phyloP scores from a whole-genome alignment of 805 yeast genomes.

The Ogataea sp. region DNA sequence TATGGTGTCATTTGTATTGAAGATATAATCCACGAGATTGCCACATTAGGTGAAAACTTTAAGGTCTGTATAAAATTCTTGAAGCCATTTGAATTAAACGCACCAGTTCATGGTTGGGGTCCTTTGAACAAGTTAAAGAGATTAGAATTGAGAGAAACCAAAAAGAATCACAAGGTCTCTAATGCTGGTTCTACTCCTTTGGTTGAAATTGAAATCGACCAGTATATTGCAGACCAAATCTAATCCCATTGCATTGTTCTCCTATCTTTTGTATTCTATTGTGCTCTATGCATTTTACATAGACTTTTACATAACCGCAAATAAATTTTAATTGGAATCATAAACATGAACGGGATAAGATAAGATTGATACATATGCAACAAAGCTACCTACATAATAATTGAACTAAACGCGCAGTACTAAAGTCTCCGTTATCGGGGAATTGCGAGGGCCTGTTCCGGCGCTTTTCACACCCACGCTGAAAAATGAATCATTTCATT shows the following conservation, averaged over 20 bases:
- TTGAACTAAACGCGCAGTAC: too few relatives aligned
- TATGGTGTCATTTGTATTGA: conserved; percentile 71
- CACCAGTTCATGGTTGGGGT: conserved; percentile 69
- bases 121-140: conserved; percentile 64
- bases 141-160: conserved; percentile 46
- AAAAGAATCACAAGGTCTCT: conserved; percentile 34
- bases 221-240: conserved; percentile 57
- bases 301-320: too few relatives aligned
- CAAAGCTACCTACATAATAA: too few relatives aligned
- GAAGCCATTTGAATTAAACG: conserved; percentile 59
- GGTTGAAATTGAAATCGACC: conserved; percentile 66
- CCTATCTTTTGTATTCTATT: too few relatives aligned
- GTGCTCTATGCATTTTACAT: too few relatives aligned
- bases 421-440: too few relatives aligned
- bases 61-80: conserved; percentile 53
- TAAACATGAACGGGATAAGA: too few relatives aligned
- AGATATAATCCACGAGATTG: conserved; percentile 69
- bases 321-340: too few relatives aligned
- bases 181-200: conserved; percentile 60
- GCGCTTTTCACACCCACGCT: neutral
- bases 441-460: neutral
- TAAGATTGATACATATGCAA: too few relatives aligned
- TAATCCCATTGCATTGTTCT: too few relatives aligned
- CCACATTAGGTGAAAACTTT: conserved; percentile 56
- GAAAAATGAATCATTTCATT: neutral